Evolutionary conservation across 768 basidiomycete species (phyloP), one percentile per base, ranked within the genome.

Genomic region (Trametes meyenii): DNA sequence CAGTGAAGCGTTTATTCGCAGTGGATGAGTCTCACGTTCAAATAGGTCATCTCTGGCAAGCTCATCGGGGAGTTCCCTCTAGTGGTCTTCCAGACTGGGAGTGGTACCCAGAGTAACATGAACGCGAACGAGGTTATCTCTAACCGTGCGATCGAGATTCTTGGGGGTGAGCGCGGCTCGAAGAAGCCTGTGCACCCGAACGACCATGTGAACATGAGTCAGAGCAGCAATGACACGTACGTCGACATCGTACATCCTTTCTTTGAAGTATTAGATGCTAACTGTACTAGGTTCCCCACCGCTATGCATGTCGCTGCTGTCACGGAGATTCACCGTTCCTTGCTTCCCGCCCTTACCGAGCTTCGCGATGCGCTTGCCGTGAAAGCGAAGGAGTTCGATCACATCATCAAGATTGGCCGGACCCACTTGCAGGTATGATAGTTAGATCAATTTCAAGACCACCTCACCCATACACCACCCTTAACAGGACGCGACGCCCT

Each of bases 51-150:
- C 73, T 92, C 92, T 46, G 96, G 96, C 53, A 92, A 94, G 73
- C 83, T 99, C 61, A 82, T 89, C 21, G 95, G 95, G 67, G 92
- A 99, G 77, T 99, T 99, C 79, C 97, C 97, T 24, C 80, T 99
- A 40, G 97, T 99, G 39, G 96, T 99, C 43, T 99, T 98, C 85
- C 97, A 99, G 77, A 99, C 97, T 23, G 97, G 97, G 61, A 96
- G 93, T 58, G 97, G 97, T 19, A 99, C 97, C 1, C 97, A 99
- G 76, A 96, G 92, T 72, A 99, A 99, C 80, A 99, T 99, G 97
- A 99, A 76, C 75, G 93, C 86, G 62, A 99, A 99, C 74, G 97
- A 99, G 85, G 96, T 98, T 69, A 96, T 99, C 72, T 96, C 96
- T 24, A 99, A 99, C 75, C 88, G 96, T 61, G 97, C 97, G 36